These are phyloP conservation scores for Chlorella vulgaris DNA, from an alignment of 139 green algal species.

Conservation along the genomic window DNA sequence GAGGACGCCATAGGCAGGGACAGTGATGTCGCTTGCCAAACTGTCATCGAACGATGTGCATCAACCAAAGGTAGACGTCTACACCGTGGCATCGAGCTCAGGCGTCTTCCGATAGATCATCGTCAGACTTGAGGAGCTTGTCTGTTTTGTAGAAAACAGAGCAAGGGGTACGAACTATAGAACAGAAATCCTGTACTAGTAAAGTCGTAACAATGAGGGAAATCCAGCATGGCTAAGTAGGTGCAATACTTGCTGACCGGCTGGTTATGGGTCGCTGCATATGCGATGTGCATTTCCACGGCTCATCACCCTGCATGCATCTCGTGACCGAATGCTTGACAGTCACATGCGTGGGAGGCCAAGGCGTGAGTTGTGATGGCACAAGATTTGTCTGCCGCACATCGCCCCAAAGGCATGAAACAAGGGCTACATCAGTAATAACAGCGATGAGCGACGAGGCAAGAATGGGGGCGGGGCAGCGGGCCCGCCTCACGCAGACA, in stretches of 20 bases:
- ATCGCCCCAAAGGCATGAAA: neutral
- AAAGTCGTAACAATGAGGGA: neutral
- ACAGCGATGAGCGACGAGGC: neutral
- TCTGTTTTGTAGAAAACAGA: constrained; percentile 15
- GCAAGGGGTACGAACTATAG: constrained; percentile 25
- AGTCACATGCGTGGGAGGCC: too few species aligned
- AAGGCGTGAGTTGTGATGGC: neutral
- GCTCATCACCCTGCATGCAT: too few species aligned
- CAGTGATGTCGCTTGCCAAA: neutral
- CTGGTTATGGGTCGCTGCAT: neutral
- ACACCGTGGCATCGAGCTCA: neutral
- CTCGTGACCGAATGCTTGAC: too few species aligned
- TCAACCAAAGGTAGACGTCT: neutral
- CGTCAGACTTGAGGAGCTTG: constrained; percentile 16
- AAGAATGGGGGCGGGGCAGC: neutral
- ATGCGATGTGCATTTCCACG: too few species aligned
- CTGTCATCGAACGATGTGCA: neutral
- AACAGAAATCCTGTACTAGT: constrained; percentile 27
- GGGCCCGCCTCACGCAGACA: neutral
- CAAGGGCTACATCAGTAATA: neutral
- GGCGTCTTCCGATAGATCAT: neutral
- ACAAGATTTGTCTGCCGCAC: neutral
- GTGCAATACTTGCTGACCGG: neutral
- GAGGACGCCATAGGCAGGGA: too few species aligned
- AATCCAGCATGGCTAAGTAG: neutral